Percentiles rank a stretch among this genome's conserved stretches.
Evolutionary conservation across 2,329 filamentous ascomycete species (phyloP).

Genomic region (Tetracladium maxilliforme): DNA sequence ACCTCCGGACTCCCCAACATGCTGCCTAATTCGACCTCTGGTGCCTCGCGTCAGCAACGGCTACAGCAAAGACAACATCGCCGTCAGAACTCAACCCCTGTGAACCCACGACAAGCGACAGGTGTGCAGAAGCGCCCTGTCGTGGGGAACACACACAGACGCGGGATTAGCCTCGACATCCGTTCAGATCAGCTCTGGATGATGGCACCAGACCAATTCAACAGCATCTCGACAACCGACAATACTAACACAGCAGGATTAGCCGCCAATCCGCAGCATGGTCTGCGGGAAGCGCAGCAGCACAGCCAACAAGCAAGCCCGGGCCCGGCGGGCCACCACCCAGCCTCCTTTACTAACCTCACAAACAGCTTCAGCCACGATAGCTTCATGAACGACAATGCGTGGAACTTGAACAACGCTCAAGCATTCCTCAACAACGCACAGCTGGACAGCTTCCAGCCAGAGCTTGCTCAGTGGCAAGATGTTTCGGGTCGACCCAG

Average conservation of each 20-base stretch:
- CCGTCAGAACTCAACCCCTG: constrained; percentile 57
- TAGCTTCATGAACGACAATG: no score
- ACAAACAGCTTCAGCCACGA: no score
- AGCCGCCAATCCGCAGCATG: constrained; percentile 55
- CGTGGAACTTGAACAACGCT: no score
- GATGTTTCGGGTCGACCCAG: no score
- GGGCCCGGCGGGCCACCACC: constrained; percentile 38
- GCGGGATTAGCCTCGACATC: constrained; percentile 81
- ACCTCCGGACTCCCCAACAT: constrained; percentile 62
- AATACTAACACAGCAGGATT: constrained; percentile 38
- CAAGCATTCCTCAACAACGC: no score
- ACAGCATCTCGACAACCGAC: constrained; percentile 20
- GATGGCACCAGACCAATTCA: no score
- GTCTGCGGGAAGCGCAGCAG: constrained; percentile 82
- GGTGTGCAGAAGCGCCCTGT: no score
- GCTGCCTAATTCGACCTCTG: no score
- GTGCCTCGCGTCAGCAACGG: no score
- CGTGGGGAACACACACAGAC: constrained; percentile 61
- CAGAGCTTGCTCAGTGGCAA: constrained; percentile 23
- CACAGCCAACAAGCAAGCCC: constrained; percentile 72
- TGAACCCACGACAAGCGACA: no score
- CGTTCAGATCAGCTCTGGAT: no score
- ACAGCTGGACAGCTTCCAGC: no score
- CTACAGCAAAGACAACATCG: constrained; percentile 63
- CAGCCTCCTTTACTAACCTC: constrained; percentile 9